Evolutionary conservation across 2,329 filamentous ascomycete species (phyloP).

Genomic region (Pseudohalonectria lignicola): DNA sequence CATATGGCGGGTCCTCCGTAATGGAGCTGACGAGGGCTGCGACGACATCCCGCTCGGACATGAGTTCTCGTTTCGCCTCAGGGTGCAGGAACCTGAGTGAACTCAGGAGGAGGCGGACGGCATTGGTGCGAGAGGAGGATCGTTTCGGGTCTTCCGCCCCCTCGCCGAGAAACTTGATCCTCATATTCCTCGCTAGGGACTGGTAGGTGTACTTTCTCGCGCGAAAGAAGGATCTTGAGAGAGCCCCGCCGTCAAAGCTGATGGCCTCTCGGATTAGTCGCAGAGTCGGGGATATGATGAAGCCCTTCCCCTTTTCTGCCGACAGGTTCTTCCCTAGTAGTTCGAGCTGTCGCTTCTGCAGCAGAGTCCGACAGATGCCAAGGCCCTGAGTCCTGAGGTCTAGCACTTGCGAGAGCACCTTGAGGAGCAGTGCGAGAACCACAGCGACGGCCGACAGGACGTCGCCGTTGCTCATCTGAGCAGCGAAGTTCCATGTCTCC

Average conservation of each 20-base stretch:
- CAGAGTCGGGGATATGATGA: constrained; percentile 79
- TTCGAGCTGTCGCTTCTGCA: constrained; percentile 73
- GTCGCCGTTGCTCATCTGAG: constrained; percentile 67
- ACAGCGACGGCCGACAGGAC: constrained; percentile 73
- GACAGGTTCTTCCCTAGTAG: constrained; percentile 70
- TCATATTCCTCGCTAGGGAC: constrained; percentile 69
- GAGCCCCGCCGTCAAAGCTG: constrained; percentile 71
- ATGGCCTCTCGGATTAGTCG: constrained; percentile 79
- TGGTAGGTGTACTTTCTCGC: constrained; percentile 71
- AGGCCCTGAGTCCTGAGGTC: constrained; percentile 67
- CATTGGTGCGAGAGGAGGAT: constrained; percentile 73
- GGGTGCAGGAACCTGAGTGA: constrained; percentile 69
- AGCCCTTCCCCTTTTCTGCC: constrained; percentile 72
- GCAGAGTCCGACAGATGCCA: constrained; percentile 67
- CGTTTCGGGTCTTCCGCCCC: constrained; percentile 53
- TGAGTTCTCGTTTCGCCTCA: constrained; percentile 68
- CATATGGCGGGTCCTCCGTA: constrained; percentile 62
- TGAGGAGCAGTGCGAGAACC: constrained; percentile 70
- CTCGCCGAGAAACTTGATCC: constrained; percentile 50
- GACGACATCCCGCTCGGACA: constrained; percentile 65
- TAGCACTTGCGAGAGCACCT: constrained; percentile 61
- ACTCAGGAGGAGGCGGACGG: constrained; percentile 69
- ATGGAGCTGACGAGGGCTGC: constrained; percentile 66
- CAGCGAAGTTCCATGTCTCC: constrained; percentile 79
- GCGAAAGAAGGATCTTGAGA: constrained; percentile 68